Conservation (phyloP, 2,329 filamentous ascomycete species). For the Sporothrix schenckii region DNA sequence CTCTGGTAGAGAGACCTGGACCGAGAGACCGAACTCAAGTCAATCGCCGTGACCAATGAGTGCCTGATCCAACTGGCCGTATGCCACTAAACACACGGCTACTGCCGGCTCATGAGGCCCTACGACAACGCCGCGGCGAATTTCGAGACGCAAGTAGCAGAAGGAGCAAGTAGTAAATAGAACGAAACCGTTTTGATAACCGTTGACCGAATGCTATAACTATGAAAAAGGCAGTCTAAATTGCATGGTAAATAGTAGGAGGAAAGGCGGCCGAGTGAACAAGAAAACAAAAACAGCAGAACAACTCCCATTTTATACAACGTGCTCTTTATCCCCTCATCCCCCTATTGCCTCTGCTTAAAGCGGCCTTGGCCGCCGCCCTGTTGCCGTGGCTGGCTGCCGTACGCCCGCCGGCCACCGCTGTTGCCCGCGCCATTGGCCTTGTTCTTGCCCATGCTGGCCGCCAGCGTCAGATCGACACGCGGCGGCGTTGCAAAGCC, state of each 20-base stretch:
- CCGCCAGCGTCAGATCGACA: constrained; percentile 76
- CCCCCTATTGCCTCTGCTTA: constrained; percentile 28
- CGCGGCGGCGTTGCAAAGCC: constrained; percentile 77
- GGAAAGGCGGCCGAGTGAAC: neutral
- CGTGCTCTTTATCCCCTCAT: neutral
- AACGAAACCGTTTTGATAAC: constrained; percentile 14
- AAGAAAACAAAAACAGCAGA: neutral
- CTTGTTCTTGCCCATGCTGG: constrained; percentile 74
- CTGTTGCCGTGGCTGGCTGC: constrained; percentile 71
- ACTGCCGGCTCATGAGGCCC: neutral
- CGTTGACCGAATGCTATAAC: constrained; percentile 15
- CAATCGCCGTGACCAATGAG: neutral
- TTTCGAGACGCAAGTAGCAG: neutral
- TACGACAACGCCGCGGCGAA: neutral
- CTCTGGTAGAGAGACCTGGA: no score
- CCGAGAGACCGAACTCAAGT: neutral
- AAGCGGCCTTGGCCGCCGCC: constrained; percentile 34
- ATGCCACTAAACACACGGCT: neutral
- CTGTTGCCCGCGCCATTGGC: constrained; percentile 55
- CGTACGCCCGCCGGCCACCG: constrained; percentile 64
- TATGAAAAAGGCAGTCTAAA: neutral
- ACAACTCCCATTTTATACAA: neutral
- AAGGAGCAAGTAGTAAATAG: neutral
- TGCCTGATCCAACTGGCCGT: neutral
- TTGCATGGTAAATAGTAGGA: neutral